Evolutionary conservation across 352 stramenopile species (phyloP).

Genomic region (Peronospora tabacina): DNA sequence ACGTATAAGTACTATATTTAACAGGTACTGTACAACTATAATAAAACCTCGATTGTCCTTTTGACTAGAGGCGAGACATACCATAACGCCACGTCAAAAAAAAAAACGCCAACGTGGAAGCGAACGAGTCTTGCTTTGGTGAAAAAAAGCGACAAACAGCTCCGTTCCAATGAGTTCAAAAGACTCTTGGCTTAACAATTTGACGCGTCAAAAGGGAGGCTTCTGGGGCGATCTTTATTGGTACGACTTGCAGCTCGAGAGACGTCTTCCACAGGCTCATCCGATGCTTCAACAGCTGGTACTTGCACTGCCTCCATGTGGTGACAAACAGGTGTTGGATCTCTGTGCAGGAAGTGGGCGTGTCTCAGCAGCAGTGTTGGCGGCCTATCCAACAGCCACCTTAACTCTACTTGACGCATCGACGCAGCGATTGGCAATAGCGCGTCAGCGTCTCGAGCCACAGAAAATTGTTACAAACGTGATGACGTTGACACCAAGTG

Average conservation of each 20-base stretch:
- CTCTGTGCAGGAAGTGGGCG: slow-evolving; percentile 61
- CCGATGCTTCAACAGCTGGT: slow-evolving; percentile 57
- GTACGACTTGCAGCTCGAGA: slow-evolving; percentile 67
- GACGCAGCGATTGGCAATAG: slow-evolving; percentile 45
- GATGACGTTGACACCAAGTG: slow-evolving; percentile 8
- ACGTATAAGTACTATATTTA: too few species aligned
- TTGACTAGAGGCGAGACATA: too few species aligned
- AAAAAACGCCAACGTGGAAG: too few species aligned
- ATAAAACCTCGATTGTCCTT: too few species aligned
- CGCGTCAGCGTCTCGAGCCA: slow-evolving; percentile 32
- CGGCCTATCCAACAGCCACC: slow-evolving; percentile 48
- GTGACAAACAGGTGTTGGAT: slow-evolving; percentile 48
- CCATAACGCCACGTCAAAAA: too few species aligned
- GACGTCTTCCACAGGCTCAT: slow-evolving; percentile 52
- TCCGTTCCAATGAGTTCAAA: not conserved
- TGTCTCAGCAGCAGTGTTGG: slow-evolving; percentile 40
- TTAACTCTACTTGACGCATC: slow-evolving; percentile 58
- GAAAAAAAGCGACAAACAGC: too few species aligned
- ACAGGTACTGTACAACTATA: too few species aligned
- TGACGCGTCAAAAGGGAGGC: slow-evolving; percentile 42
- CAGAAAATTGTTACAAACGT: slow-evolving; percentile 9
- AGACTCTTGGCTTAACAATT: slow-evolving; percentile 41
- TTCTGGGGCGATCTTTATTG: slow-evolving; percentile 74
- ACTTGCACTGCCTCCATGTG: slow-evolving; percentile 51
- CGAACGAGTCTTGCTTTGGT: too few species aligned